phyloP scores from a whole-genome alignment of 2,329 filamentous ascomycete species.

The Chaetomium sp. region DNA sequence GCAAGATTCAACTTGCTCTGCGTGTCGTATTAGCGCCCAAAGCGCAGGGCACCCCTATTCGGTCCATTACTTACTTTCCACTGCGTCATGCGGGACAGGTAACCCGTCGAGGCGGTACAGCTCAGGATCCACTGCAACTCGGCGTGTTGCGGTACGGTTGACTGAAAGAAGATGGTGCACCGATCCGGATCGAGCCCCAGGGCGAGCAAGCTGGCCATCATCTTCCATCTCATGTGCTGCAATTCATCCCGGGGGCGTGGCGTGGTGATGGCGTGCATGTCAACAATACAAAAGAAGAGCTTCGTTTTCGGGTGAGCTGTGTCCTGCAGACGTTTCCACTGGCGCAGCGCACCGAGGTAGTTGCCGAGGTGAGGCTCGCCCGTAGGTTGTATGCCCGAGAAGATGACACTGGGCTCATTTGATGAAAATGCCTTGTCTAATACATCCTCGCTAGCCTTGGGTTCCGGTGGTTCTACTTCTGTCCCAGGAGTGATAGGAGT shows the following conservation, averaged over 20 bases:
- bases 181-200: conserved; percentile 79
- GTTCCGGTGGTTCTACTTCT: neutral
- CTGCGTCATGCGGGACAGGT: conserved; percentile 97
- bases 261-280: conserved; percentile 89
- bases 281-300: conserved; percentile 84
- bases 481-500: neutral
- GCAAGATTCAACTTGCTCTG: conserved; percentile 73
- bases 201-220: conserved; percentile 78
- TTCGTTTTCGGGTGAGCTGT: conserved; percentile 57
- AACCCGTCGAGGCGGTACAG: conserved; percentile 87
- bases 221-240: conserved; percentile 67
- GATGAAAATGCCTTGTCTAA: neutral
- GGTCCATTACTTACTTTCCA: conserved; percentile 77
- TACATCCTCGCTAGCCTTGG: too few species aligned
- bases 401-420: conserved; percentile 56
- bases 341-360: conserved; percentile 83
- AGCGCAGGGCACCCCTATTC: neutral
- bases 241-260: conserved; percentile 67
- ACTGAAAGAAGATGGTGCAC: conserved; percentile 81
- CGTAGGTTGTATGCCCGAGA: conserved; percentile 97
- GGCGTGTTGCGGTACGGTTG: conserved; percentile 73
- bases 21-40: neutral
- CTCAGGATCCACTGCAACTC: conserved; percentile 98
- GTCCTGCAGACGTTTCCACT: conserved; percentile 84
- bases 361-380: conserved; percentile 93